Evolutionary conservation across 306 rosid genomes (phyloP).

Genomic region (Pachyrhizus erosus): DNA sequence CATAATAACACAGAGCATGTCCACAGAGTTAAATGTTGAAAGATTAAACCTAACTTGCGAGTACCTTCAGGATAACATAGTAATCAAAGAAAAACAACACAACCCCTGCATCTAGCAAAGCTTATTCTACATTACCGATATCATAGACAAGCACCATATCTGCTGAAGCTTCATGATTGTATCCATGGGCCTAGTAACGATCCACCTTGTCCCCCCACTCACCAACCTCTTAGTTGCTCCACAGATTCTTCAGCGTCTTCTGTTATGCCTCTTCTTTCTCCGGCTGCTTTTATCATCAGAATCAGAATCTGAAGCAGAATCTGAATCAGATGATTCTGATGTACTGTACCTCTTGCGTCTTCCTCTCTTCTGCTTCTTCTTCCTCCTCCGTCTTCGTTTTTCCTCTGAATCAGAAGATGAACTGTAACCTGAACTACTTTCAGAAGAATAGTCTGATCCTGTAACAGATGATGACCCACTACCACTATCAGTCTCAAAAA

Average conservation of each 20-base stretch:
- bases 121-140: constrained; percentile 40
- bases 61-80: constrained; percentile 28
- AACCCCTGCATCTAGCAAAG: constrained; percentile 30
- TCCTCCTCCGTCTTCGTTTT: constrained; percentile 71
- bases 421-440: constrained; percentile 70
- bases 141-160: constrained; percentile 35
- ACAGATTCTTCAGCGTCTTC: constrained; percentile 49
- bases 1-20: constrained; percentile 16
- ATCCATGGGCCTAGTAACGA: neutral
- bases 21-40: constrained; percentile 8
- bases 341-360: constrained; percentile 70
- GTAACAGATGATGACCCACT: constrained; percentile 82
- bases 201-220: constrained; percentile 3
- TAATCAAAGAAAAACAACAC: neutral
- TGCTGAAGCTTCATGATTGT: neutral
- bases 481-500: constrained; percentile 88
- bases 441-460: constrained; percentile 80
- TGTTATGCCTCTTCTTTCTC: constrained; percentile 72
- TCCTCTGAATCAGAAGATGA: constrained; percentile 89
- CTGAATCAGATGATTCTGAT: constrained; percentile 83
- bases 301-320: constrained; percentile 80
- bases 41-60: constrained; percentile 34
- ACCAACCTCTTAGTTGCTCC: constrained; percentile 26
- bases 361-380: constrained; percentile 70
- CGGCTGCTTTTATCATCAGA: constrained; percentile 69